Conservation (phyloP, 2,329 filamentous ascomycete genomes). For the Fusarium mangiferae region DNA sequence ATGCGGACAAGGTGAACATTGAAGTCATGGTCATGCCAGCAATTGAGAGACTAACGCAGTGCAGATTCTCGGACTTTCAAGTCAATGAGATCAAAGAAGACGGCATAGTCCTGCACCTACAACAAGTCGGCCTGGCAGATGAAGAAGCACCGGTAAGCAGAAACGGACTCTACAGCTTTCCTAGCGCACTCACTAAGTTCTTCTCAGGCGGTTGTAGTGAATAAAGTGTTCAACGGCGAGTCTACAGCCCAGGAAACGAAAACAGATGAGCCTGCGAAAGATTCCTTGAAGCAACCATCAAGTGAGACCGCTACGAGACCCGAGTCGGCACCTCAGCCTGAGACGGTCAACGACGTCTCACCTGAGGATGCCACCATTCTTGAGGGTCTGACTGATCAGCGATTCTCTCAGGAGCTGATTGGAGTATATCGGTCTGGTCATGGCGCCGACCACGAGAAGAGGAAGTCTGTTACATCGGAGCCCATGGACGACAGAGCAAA, state of each 20-base stretch:
- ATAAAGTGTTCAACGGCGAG: conserved; percentile 25
- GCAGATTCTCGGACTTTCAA: conserved; percentile 87
- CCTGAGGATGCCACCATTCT: conserved; percentile 51
- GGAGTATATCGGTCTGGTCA: conserved; percentile 54
- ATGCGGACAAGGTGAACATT: conserved; percentile 51
- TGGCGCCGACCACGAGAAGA: conserved; percentile 42
- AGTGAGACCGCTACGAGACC: conserved; percentile 30
- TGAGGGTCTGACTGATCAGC: conserved; percentile 51
- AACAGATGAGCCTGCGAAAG: conserved; percentile 22
- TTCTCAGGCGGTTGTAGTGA: conserved; percentile 22
- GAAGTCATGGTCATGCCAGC: neutral
- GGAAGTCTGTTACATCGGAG: conserved; percentile 53
- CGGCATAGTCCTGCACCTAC: conserved; percentile 80
- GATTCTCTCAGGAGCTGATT: conserved; percentile 54
- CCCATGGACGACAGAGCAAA: conserved; percentile 57
- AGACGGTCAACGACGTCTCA: conserved; percentile 44
- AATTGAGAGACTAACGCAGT: conserved; percentile 25
- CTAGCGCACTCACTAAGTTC: conserved; percentile 18
- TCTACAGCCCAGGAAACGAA: conserved; percentile 19
- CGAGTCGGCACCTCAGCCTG: conserved; percentile 30
- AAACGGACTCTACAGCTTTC: neutral
- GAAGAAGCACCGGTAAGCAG: conserved; percentile 29
- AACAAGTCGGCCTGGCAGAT: conserved; percentile 52
- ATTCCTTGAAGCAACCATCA: conserved; percentile 25
- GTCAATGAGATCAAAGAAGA: conserved; percentile 87